Evolutionary conservation across 2,329 filamentous ascomycete species (phyloP), one percentile per base, ranked within the genome.

Genomic region (Venturia asperata): DNA sequence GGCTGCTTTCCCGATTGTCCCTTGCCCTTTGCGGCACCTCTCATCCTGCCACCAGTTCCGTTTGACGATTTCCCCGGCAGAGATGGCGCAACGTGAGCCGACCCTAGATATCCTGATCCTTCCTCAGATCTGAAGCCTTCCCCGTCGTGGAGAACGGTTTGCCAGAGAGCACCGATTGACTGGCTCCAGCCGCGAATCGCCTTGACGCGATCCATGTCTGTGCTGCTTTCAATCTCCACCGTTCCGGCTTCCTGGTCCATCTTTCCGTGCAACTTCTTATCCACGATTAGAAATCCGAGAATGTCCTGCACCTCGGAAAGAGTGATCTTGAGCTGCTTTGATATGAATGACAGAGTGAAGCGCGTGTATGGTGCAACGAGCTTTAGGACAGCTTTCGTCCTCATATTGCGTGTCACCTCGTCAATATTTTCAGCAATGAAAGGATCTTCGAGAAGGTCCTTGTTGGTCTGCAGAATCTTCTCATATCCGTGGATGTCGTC

Each of bases 371-470:
- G 94, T 5, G 92, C 92, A 68, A 97, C 94, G 30, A 97, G 82
- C 78, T 94, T 96, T 68, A 96, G 80, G 11, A 97, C 87, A 1
- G 92, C 93, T 81, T 97, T 97, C 69, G 92, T 97, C 64, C 94
- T 90, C 89, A 99, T 96, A 76, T 94, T 97, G 55, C 94, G 90
- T 63, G 93, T 99, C 66, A 99, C 93, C 78, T 99, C 94, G 76
- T 97, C 94, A 70, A 99, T 99, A 74, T 99, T 97, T 78, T 97
- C 94, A 37, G 93, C 93, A 71, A 99, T 99, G 78, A 97, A 99
- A 0, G 90, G 87, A 75, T 99, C 94, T 15, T 88, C 86, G 47
- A 97, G 82, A 34, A 99, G 87, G 73, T 97, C 94, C 72, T 87
- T 88, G 78, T 97, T 95, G 72, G 87, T 87, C 71, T 91, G 87